Percentiles rank a stretch among this genome's conserved stretches.
phyloP scores from a whole-genome alignment of 202 grass and related monocot genomes.

The Bolboschoenoplectus hybrid region DNA sequence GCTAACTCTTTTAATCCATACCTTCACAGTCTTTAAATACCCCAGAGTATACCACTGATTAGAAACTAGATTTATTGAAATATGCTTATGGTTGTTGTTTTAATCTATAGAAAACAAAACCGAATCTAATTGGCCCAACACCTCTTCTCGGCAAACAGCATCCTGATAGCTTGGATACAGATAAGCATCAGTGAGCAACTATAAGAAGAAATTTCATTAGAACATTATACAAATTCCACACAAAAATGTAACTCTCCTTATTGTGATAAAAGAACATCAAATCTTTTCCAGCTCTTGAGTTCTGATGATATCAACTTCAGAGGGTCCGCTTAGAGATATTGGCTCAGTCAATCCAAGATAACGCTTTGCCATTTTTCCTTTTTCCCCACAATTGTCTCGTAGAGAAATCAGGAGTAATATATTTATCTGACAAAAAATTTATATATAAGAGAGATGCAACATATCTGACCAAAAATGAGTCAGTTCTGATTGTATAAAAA shows the following conservation, averaged over 20 bases:
- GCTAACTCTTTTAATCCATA: constrained; percentile 84
- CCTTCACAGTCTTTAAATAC: constrained; percentile 64
- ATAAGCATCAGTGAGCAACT: constrained; percentile 57
- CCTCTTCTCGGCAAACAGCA: constrained; percentile 78
- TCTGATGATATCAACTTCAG: constrained; percentile 57
- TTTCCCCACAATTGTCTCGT: no score
- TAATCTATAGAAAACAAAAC: constrained; percentile 39
- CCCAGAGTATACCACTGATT: background rate
- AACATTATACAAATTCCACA: no score
- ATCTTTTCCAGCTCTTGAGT: constrained; percentile 81
- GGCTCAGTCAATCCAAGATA: no score
- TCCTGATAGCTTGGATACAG: constrained; percentile 73
- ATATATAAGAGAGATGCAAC: no score
- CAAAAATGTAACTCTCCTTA: no score
- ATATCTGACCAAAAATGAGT: no score
- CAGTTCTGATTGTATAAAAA: no score
- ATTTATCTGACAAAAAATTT: no score
- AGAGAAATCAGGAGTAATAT: no score
- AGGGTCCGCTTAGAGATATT: constrained; percentile 65
- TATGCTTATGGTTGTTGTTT: background rate
- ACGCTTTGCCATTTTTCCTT: no score
- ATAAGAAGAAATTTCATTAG: no score
- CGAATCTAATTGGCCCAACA: constrained; percentile 81
- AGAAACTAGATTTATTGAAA: background rate
- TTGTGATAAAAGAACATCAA: background rate